Evolutionary conservation across 2,329 filamentous ascomycete genomes (phyloP).

Genomic region (Ophiostoma himal-ulmi): DNA sequence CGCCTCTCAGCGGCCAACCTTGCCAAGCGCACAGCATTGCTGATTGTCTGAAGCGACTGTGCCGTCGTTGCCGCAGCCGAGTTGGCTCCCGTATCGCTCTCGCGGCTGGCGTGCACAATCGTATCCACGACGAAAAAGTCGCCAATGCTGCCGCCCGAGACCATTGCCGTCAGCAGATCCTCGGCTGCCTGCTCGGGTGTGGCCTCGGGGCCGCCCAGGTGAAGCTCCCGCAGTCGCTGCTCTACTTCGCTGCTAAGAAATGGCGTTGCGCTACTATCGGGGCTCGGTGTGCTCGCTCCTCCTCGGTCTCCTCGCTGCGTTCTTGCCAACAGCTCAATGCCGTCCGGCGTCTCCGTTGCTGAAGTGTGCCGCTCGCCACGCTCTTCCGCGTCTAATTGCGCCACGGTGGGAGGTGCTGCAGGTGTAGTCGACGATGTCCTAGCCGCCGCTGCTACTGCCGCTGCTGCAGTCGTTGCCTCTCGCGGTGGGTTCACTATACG

Average conservation of each 20-base stretch:
- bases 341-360: slow-evolving; percentile 35
- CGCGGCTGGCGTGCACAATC: slow-evolving; percentile 31
- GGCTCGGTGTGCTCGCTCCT: not conserved
- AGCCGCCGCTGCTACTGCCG: slow-evolving; percentile 26
- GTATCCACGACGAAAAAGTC: slow-evolving; percentile 50
- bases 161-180: slow-evolving; percentile 44
- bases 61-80: slow-evolving; percentile 41
- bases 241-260: slow-evolving; percentile 24
- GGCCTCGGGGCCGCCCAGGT: slow-evolving; percentile 22
- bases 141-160: slow-evolving; percentile 50
- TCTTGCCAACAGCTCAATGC: slow-evolving; percentile 41
- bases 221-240: slow-evolving; percentile 16
- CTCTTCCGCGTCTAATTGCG: slow-evolving; percentile 8
- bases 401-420: slow-evolving; percentile 30
- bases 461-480: slow-evolving; percentile 19
- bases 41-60: slow-evolving; percentile 48
- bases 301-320: not conserved
- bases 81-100: slow-evolving; percentile 40
- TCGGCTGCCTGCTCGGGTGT: slow-evolving; percentile 33
- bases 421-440: slow-evolving; percentile 26
- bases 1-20: slow-evolving; percentile 27
- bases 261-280: not conserved
- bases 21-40: slow-evolving; percentile 51
- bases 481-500: slow-evolving; percentile 39
- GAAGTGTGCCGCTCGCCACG: slow-evolving; percentile 18